These are phyloP conservation scores for Aaosphaeria pasadenensis DNA, from an alignment of 2,329 filamentous ascomycete species.

Conservation along the genomic window DNA sequence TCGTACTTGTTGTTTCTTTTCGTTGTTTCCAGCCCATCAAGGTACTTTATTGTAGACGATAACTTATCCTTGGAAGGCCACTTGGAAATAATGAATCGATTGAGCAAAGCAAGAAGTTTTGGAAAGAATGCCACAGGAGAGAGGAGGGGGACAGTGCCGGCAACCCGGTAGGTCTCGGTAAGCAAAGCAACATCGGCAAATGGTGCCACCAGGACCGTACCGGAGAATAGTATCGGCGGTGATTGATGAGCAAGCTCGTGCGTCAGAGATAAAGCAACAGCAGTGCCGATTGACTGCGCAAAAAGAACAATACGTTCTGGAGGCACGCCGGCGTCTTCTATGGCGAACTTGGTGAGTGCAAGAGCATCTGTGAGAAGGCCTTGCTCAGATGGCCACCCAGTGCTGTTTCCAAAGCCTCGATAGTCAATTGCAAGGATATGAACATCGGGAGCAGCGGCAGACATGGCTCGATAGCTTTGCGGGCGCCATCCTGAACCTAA, in stretches of 20 bases:
- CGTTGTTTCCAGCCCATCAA: slow-evolving; percentile 20
- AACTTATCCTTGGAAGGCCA: slow-evolving; percentile 53
- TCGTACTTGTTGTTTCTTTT: slow-evolving; percentile 41
- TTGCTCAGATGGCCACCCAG: slow-evolving; percentile 53
- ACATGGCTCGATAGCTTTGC: slow-evolving; percentile 56
- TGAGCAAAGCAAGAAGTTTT: slow-evolving; percentile 39
- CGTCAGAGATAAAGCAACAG: slow-evolving; percentile 46
- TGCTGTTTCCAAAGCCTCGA: slow-evolving; percentile 57
- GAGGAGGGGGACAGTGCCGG: slow-evolving; percentile 54
- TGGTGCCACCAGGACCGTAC: slow-evolving; percentile 55
- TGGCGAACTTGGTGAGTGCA: slow-evolving; percentile 53
- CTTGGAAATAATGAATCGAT: slow-evolving; percentile 47
- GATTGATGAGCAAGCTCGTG: slow-evolving; percentile 43
- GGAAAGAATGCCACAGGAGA: slow-evolving; percentile 52
- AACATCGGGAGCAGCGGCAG: slow-evolving; percentile 49
- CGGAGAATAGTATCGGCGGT: slow-evolving; percentile 50
- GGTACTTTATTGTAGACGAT: slow-evolving; percentile 40
- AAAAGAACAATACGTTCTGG: slow-evolving; percentile 58
- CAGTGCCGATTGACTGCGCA: slow-evolving; percentile 59
- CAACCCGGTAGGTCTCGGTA: slow-evolving; percentile 57
- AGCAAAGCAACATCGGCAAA: slow-evolving; percentile 56
- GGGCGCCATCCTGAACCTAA: slow-evolving; percentile 55
- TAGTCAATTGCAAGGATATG: slow-evolving; percentile 62
- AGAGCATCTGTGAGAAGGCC: slow-evolving; percentile 56
- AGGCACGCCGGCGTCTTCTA: slow-evolving; percentile 51